phyloP scores from a whole-genome alignment of 768 basidiomycete genomes.

The Russula lepida region DNA sequence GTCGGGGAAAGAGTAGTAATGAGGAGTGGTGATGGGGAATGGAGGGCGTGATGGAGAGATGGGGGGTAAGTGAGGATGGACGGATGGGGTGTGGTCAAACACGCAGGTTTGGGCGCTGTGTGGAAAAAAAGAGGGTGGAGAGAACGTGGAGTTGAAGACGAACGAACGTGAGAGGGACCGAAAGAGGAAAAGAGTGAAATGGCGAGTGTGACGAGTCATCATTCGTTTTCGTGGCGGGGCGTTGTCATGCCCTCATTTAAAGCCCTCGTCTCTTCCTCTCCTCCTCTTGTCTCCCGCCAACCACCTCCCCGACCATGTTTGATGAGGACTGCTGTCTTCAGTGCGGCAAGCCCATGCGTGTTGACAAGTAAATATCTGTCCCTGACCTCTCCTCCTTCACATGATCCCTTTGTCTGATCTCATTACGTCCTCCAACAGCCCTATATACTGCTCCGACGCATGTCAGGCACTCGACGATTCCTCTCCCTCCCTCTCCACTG shows the following conservation, averaged over 20 bases:
- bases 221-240: background rate
- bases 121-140: background rate
- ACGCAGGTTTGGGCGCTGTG: conserved; percentile 10
- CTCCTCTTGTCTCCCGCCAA: conserved; percentile 3
- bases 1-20: background rate
- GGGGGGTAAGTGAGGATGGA: background rate
- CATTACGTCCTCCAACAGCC: conserved; percentile 21
- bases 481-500: conserved; percentile 22
- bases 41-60: conserved; percentile 3
- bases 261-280: background rate
- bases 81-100: conserved; percentile 2
- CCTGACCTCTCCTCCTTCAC: conserved; percentile 11
- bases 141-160: background rate
- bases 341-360: conserved; percentile 23
- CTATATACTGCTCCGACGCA: conserved; percentile 22
- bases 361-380: conserved; percentile 17
- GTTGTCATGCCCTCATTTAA: conserved; percentile 17
- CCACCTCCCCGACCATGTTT: conserved; percentile 19
- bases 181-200: background rate
- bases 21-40: conserved; percentile 1
- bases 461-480: conserved; percentile 22
- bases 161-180: background rate
- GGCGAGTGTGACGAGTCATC: conserved; percentile 7
- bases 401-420: conserved; percentile 13
- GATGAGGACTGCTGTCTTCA: conserved; percentile 26